Evolutionary conservation across 2,329 filamentous ascomycete species (phyloP), one percentile per base, ranked within the genome.

Genomic region (Penicillium sp.): DNA sequence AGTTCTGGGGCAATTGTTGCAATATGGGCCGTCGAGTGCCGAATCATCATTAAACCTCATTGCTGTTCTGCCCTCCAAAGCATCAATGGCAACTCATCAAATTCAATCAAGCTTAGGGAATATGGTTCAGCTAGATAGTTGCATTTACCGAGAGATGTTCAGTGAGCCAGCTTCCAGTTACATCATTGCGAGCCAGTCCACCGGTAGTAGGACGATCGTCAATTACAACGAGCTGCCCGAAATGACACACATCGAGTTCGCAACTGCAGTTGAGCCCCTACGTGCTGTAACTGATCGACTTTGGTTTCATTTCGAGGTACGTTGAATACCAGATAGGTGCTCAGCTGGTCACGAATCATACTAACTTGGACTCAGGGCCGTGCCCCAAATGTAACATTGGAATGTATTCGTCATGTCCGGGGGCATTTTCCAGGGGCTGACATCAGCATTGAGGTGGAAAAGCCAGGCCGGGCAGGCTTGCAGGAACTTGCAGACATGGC

Each of bases 401-500:
- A 77, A 40, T 89, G 85, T 70, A 84, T 90, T 52, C 76, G 68
- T 40, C 73, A 83, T 63, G 68, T 89, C 60, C 82, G 83, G 47
- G 65, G 66, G 41, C 65, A 65, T 28, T 74, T 77, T 51, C 79
- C 78, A 26, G 67, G 63, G 5, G 75, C 78, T 44, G 78, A 65
- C 44, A 75, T 90, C 67, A 91, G 88, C 69, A 84, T 90, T 51
- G 88, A 91, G 71, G 75, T 88, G 40, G 88, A 91, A 74, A 90
- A 89, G 68, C 87, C 88, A 2, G 79, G 78, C 12, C 80, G 88
- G 11, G 69, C 73, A 28, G 86, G 85, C 2, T 77, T 90, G 53
- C 73, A 77, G 47, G 77, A 82, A 28, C 78, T 90, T 45, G 86
- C 86, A 26, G 76, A 77, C 36, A 77, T 81, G 62, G 87, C 86